These are phyloP conservation scores for Puccinia hordei DNA, from an alignment of 1,284 basidiomycete genomes.

Conservation along the genomic window DNA sequence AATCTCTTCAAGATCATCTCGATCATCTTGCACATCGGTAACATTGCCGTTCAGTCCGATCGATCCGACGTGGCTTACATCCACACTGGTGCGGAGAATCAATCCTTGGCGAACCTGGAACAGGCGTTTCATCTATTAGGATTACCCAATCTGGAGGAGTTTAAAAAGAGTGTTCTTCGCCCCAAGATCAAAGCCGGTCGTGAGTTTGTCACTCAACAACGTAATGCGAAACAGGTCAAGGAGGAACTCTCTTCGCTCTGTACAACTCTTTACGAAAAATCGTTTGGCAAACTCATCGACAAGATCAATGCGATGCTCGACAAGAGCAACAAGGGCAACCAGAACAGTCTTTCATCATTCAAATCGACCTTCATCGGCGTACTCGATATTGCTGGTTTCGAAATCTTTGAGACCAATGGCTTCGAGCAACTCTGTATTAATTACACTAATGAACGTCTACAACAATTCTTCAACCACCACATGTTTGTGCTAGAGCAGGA, in stretches of 20 bases:
- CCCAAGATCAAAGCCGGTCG: constrained; percentile 90
- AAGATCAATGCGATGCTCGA: constrained; percentile 93
- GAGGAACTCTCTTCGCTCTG: constrained; percentile 90
- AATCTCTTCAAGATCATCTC: constrained; percentile 94
- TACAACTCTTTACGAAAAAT: constrained; percentile 97
- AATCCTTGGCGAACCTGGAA: constrained; percentile 63
- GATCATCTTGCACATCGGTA: constrained; percentile 91
- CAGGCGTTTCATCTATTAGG: constrained; percentile 91
- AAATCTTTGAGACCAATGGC: constrained; percentile 72
- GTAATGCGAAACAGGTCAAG: constrained; percentile 85
- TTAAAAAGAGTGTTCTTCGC: constrained; percentile 80
- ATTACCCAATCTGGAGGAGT: constrained; percentile 77
- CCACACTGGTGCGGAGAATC: constrained; percentile 55
- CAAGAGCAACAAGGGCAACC: constrained; percentile 68
- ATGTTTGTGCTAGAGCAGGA: constrained; percentile 99
- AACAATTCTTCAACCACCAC: constrained; percentile 76
- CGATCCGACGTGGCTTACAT: constrained; percentile 86
- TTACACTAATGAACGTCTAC: constrained; percentile 67
- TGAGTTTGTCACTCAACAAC: constrained; percentile 93
- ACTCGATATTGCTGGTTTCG: constrained; percentile 98
- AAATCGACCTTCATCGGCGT: constrained; percentile 98
- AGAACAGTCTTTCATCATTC: constrained; percentile 59
- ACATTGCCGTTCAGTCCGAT: constrained; percentile 79
- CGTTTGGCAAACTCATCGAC: constrained; percentile 89
- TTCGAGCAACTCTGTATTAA: constrained; percentile 99